Conservation (phyloP, 2,329 filamentous ascomycete genomes). For the Epichloe hybrida region DNA sequence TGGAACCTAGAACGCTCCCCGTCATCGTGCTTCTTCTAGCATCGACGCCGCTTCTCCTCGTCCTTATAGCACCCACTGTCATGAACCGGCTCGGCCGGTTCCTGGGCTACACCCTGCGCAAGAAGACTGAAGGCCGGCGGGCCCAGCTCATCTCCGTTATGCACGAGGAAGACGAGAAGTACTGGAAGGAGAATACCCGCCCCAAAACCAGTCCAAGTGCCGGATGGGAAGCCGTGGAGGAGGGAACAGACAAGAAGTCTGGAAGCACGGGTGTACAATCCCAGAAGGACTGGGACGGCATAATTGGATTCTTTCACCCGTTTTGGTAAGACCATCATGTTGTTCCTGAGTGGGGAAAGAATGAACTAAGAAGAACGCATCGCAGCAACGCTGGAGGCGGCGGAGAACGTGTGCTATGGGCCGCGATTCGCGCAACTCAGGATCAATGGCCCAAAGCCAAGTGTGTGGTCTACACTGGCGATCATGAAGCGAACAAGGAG, state of each 20-base stretch:
- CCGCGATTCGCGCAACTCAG: slow-evolving; percentile 83
- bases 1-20: slow-evolving; percentile 14
- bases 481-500: slow-evolving; percentile 74
- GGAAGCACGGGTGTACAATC: slow-evolving; percentile 20
- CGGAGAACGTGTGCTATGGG: slow-evolving; percentile 92
- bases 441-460: slow-evolving; percentile 76
- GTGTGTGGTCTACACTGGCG: slow-evolving; percentile 89
- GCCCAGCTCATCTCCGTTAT: slow-evolving; percentile 41
- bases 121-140: slow-evolving; percentile 49
- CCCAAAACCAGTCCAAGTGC: slow-evolving; percentile 34
- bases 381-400: slow-evolving; percentile 84
- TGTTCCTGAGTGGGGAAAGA: background rate
- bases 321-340: slow-evolving; percentile 56
- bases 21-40: slow-evolving; percentile 12
- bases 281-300: slow-evolving; percentile 57
- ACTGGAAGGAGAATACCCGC: slow-evolving; percentile 19
- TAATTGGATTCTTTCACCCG: slow-evolving; percentile 94
- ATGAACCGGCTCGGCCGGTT: slow-evolving; percentile 23
- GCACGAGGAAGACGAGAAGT: slow-evolving; percentile 30
- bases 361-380: slow-evolving; percentile 2
- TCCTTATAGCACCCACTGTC: slow-evolving; percentile 16
- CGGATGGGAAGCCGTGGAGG: slow-evolving; percentile 57
- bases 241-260: slow-evolving; percentile 40
- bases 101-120: slow-evolving; percentile 48
- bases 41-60: slow-evolving; percentile 9